Conservation (phyloP, 352 stramenopile species). For the Pythium guiyangense region DNA sequence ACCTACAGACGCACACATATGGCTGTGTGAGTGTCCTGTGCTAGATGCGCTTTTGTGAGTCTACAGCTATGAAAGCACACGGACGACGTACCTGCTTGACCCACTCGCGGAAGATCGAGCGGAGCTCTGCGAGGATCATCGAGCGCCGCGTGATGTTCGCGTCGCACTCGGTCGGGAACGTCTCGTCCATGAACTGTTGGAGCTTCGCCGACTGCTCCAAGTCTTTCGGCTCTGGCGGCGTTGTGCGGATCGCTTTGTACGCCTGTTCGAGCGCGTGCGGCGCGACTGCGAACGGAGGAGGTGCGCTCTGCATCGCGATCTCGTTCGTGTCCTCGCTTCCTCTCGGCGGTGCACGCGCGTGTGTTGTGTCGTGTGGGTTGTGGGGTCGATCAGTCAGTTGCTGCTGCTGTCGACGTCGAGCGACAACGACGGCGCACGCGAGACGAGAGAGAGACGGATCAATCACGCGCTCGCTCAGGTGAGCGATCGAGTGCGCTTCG, state of each 20-base stretch:
- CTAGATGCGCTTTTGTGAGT: not conserved
- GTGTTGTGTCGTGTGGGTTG: not conserved
- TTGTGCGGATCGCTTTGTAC: conserved; percentile 87
- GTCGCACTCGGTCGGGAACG: conserved; percentile 74
- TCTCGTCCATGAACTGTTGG: conserved; percentile 71
- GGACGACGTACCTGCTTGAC: conserved; percentile 48
- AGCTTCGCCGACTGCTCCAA: conserved; percentile 81
- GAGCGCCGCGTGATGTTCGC: conserved; percentile 84
- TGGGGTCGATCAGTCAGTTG: not conserved
- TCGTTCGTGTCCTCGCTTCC: not conserved
- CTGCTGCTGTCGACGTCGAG: not conserved
- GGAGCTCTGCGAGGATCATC: conserved; percentile 80
- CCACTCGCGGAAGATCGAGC: conserved; percentile 81
- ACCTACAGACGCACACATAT: conserved; percentile 18
- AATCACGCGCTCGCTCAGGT: no score
- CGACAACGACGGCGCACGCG: no score
- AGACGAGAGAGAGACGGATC: no score
- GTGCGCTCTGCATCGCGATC: conserved; percentile 41
- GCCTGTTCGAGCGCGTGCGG: conserved; percentile 81
- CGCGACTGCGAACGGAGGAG: conserved; percentile 53
- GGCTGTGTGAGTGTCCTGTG: not conserved
- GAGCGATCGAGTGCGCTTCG: no score
- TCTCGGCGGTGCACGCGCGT: no score
- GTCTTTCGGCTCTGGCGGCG: conserved; percentile 77
- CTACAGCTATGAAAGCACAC: not conserved